phyloP scores from a whole-genome alignment of 2,329 filamentous ascomycete species.

The Pseudocercospora pini-densiflorae region DNA sequence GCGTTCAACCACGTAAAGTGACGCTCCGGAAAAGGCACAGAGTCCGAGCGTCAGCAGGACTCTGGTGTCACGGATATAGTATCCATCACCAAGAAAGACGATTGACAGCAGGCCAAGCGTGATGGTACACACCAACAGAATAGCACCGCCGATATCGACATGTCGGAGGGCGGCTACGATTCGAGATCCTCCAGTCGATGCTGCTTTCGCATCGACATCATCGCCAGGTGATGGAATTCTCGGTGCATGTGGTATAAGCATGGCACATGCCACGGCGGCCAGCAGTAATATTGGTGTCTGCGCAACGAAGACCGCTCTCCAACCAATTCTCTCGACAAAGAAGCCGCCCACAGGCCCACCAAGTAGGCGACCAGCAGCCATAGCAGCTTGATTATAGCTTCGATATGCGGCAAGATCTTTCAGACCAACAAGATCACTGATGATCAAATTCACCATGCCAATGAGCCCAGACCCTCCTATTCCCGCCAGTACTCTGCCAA shows the following conservation, averaged over 20 bases:
- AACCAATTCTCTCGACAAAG: slow-evolving; percentile 2
- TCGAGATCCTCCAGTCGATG: background rate
- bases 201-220: background rate
- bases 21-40: background rate
- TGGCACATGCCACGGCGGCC: background rate
- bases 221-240: background rate
- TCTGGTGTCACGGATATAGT: background rate
- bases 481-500: slow-evolving; percentile 4
- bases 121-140: slow-evolving; percentile 9
- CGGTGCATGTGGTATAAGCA: background rate
- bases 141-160: slow-evolving; percentile 5
- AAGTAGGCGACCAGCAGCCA: slow-evolving; percentile 1
- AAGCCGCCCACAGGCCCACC: slow-evolving; percentile 8
- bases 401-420: slow-evolving; percentile 7
- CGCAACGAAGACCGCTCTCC: slow-evolving; percentile 4
- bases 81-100: slow-evolving; percentile 2
- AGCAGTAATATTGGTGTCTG: slow-evolving; percentile 3
- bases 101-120: slow-evolving; percentile 4
- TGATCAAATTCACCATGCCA: slow-evolving; percentile 5
- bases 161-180: background rate
- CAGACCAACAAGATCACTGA: slow-evolving; percentile 10
- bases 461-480: slow-evolving; percentile 4
- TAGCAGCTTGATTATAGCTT: slow-evolving; percentile 9
- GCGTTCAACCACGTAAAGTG: background rate
- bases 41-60: background rate